Evolutionary conservation across 1,139 yeast genomes (phyloP).

Genomic region (Hansenula lynferdii): DNA sequence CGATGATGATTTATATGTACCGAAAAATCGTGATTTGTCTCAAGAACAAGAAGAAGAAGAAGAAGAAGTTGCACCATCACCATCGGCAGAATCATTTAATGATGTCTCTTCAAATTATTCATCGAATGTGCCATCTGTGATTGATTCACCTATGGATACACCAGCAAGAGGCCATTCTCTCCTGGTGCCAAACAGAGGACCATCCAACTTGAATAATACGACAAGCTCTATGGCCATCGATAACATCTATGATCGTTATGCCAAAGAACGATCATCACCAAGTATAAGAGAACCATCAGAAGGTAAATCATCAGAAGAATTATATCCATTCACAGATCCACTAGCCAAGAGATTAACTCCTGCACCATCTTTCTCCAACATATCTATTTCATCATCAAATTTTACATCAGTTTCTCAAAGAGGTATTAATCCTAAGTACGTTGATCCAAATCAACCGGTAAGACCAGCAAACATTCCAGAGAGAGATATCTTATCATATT

Average conservation of each 20-base stretch:
- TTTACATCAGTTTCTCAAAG: constrained; percentile 80
- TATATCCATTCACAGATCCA: constrained; percentile 19
- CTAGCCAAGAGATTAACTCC: constrained; percentile 21
- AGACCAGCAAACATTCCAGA: no score
- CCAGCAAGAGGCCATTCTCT: constrained; percentile 12
- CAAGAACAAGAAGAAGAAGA: no score
- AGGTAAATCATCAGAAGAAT: constrained; percentile 1
- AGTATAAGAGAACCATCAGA: constrained; percentile 5
- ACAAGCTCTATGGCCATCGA: constrained; percentile 8
- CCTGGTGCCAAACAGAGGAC: background rate
- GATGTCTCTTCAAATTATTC: constrained; percentile 16
- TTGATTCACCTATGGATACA: constrained; percentile 10
- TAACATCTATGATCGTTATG: constrained; percentile 2
- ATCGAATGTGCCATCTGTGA: constrained; percentile 14
- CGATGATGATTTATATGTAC: background rate
- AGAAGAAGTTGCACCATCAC: no score
- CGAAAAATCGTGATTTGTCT: no score
- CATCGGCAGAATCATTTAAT: background rate
- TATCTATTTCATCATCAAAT: constrained; percentile 42
- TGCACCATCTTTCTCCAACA: constrained; percentile 25
- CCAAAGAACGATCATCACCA: constrained; percentile 10
- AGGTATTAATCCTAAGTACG: constrained; percentile 62
- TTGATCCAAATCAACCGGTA: constrained; percentile 21
- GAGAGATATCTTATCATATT: no score
- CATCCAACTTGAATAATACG: no score